Percentiles rank a stretch among this genome's conserved stretches.
Evolutionary conservation across 2,329 filamentous ascomycete genomes (phyloP).

Genomic region (Arthroderma uncinatum): DNA sequence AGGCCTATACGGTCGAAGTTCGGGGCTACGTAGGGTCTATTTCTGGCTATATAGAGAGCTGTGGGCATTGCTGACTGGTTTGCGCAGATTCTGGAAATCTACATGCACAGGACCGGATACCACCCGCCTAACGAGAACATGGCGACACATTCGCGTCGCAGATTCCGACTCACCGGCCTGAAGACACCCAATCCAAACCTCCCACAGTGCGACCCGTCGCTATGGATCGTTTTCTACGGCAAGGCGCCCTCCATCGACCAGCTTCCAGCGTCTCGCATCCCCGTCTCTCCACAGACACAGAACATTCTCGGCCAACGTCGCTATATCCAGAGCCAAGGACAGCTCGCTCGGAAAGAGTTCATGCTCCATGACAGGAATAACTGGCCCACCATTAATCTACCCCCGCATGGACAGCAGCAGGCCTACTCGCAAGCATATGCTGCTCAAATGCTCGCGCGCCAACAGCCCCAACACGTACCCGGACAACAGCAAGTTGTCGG

Average conservation of each 20-base stretch:
- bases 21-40: constrained; percentile 51
- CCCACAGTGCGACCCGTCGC: constrained; percentile 61
- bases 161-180: constrained; percentile 70
- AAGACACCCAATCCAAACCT: constrained; percentile 59
- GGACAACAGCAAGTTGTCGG: constrained; percentile 17
- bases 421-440: constrained; percentile 39
- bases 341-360: constrained; percentile 82
- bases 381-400: constrained; percentile 76
- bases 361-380: constrained; percentile 82
- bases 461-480: constrained; percentile 25
- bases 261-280: constrained; percentile 53
- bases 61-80: constrained; percentile 14
- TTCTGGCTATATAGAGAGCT: not conserved
- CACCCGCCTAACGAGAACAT: constrained; percentile 59
- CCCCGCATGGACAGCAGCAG: constrained; percentile 42
- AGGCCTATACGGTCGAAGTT: constrained; percentile 62
- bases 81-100: constrained; percentile 71
- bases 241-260: constrained; percentile 63
- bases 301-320: constrained; percentile 38
- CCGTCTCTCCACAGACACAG: constrained; percentile 32
- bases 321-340: constrained; percentile 60
- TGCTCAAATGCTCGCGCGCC: constrained; percentile 27
- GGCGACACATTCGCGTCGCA: constrained; percentile 66
- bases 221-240: constrained; percentile 89
- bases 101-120: constrained; percentile 70